These are phyloP conservation scores for Scutellaria baicalensis DNA, from an alignment of 257 asterid genomes.

Conservation along the genomic window DNA sequence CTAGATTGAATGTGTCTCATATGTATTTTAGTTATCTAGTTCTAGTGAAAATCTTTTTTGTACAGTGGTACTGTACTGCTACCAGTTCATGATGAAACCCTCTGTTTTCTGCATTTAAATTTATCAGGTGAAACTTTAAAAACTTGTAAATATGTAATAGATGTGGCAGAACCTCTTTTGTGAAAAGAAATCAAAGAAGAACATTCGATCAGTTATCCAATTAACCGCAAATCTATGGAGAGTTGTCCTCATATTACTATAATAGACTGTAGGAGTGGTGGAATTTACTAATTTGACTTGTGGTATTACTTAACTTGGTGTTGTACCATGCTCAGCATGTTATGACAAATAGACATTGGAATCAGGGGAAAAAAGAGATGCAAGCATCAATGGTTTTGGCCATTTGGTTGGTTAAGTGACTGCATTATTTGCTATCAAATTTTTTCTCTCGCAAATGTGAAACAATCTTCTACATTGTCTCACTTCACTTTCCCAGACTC, in stretches of 20 bases:
- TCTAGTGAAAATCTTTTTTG: neutral
- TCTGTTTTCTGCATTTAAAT: neutral
- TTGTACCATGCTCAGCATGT: neutral
- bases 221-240: neutral
- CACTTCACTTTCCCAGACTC: neutral
- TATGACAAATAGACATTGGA: neutral
- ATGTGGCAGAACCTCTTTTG: neutral
- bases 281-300: neutral
- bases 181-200: no score
- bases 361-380: neutral
- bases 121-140: neutral
- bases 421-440: neutral
- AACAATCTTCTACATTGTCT: neutral
- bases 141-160: neutral
- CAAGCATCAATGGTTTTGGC: neutral
- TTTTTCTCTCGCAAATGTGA: neutral
- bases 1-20: neutral
- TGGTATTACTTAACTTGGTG: neutral
- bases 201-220: neutral
- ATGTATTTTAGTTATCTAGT: neutral
- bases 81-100: neutral
- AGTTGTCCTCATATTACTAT: neutral
- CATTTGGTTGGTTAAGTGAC: neutral
- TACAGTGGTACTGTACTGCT: neutral
- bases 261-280: neutral